phyloP scores from a whole-genome alignment of 2,329 filamentous ascomycete genomes.

The Fusarium tjaetaba region DNA sequence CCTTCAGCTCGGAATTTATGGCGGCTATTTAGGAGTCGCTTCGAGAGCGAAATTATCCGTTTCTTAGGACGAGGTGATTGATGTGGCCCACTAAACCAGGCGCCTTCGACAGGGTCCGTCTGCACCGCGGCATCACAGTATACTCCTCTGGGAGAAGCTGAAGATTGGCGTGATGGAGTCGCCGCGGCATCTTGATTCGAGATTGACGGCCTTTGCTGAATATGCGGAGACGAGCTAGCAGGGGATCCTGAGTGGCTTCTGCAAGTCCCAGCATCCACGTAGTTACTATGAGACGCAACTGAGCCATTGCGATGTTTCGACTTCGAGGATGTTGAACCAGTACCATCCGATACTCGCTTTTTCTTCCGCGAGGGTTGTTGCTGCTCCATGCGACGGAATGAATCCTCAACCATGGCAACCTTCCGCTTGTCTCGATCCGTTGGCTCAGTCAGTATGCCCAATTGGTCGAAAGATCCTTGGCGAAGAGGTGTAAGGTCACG shows the following conservation, averaged over 20 bases:
- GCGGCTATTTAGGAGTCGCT: conserved; percentile 61
- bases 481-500: conserved; percentile 71
- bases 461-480: conserved; percentile 68
- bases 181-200: conserved; percentile 44
- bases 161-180: conserved; percentile 51
- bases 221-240: conserved; percentile 54
- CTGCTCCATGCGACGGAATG: conserved; percentile 70
- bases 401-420: conserved; percentile 71
- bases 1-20: conserved; percentile 56
- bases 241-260: conserved; percentile 65
- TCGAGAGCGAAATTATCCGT: conserved; percentile 63
- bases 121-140: conserved; percentile 65
- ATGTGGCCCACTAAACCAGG: conserved; percentile 59
- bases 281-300: conserved; percentile 51
- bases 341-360: conserved; percentile 68
- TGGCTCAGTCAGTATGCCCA: conserved; percentile 69
- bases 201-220: conserved; percentile 42
- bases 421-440: conserved; percentile 75
- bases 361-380: conserved; percentile 68
- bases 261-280: conserved; percentile 64
- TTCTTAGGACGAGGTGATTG: conserved; percentile 55
- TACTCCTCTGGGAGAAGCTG: conserved; percentile 51
- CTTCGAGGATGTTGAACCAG: conserved; percentile 49
- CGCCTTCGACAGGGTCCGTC: conserved; percentile 64
- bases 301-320: conserved; percentile 53